Evolutionary conservation across 805 yeast genomes (phyloP).

Genomic region (Spathaspora girioi): DNA sequence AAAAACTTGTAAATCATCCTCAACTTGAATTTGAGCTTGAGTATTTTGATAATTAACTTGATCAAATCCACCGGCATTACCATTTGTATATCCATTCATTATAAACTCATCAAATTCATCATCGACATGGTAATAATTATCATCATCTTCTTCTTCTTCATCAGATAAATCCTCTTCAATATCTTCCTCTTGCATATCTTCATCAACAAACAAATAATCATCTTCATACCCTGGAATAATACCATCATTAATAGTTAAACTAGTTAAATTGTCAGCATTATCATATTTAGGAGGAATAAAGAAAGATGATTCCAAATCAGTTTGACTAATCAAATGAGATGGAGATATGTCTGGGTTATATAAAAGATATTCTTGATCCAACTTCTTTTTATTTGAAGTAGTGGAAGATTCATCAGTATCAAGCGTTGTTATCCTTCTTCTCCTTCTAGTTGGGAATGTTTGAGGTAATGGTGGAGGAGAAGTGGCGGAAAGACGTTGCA

Average conservation of each 20-base stretch:
- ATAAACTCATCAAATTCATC: conserved; percentile 30
- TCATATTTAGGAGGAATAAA: conserved; percentile 20
- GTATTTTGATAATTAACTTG: conserved; percentile 3
- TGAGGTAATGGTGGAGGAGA: conserved; percentile 9
- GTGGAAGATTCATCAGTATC: conserved; percentile 14
- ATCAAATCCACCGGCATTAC: background rate
- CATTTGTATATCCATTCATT: conserved; percentile 16
- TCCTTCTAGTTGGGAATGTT: conserved; percentile 15
- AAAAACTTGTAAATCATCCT: background rate
- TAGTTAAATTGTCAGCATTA: conserved; percentile 8
- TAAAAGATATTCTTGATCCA: conserved; percentile 34
- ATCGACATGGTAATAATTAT: conserved; percentile 37
- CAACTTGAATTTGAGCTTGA: conserved; percentile 4
- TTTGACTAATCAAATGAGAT: conserved; percentile 25
- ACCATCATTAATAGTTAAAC: conserved; percentile 8
- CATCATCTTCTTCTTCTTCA: conserved; percentile 36
- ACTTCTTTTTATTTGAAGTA: conserved; percentile 3
- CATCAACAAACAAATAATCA: conserved; percentile 30
- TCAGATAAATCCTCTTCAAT: conserved; percentile 42
- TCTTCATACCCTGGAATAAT: conserved; percentile 30
- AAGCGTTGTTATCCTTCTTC: conserved; percentile 32
- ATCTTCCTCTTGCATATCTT: conserved; percentile 9
- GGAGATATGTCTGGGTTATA: conserved; percentile 42
- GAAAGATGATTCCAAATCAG: conserved; percentile 22
- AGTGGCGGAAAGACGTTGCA: conserved; percentile 1